Percentiles rank a stretch among this genome's conserved stretches.
Conservation (phyloP, 2,329 filamentous ascomycete species). For the Chlorencoelia australis region DNA sequence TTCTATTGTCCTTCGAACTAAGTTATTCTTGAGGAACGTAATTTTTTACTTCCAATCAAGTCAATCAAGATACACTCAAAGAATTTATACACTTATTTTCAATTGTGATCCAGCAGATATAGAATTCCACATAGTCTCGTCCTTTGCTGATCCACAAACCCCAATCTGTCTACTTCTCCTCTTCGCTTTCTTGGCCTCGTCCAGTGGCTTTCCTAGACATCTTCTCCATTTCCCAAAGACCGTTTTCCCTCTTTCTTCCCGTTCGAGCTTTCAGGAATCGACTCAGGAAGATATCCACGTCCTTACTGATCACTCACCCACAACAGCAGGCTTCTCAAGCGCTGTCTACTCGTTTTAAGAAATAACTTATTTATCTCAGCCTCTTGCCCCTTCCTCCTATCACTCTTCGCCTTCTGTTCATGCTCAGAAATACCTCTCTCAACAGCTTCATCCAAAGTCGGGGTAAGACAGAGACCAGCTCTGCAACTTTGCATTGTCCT, state of each 20-base stretch:
- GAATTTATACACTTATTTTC: no score
- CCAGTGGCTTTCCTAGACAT: no score
- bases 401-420: slow-evolving; percentile 30
- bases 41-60: no score
- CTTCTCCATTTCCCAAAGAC: no score
- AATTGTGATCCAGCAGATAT: no score
- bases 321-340: slow-evolving; percentile 22
- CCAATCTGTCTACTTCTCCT: no score
- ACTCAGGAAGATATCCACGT: background rate
- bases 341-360: slow-evolving; percentile 25
- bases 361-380: slow-evolving; percentile 17
- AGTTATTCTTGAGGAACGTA: no score
- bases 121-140: no score
- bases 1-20: no score
- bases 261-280: background rate
- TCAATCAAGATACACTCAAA: no score
- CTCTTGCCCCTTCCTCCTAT: slow-evolving; percentile 32
- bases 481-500: slow-evolving; percentile 43
- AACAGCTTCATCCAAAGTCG: slow-evolving; percentile 34
- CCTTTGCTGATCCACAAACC: no score
- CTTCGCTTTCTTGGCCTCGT: no score
- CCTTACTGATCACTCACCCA: slow-evolving; percentile 7
- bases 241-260: background rate
- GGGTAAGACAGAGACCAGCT: slow-evolving; percentile 14
- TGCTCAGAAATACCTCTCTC: slow-evolving; percentile 42